Evolutionary conservation across 805 yeast species (phyloP), one percentile per base, ranked within the genome.

Genomic region (Metschnikowia picachoensis): DNA sequence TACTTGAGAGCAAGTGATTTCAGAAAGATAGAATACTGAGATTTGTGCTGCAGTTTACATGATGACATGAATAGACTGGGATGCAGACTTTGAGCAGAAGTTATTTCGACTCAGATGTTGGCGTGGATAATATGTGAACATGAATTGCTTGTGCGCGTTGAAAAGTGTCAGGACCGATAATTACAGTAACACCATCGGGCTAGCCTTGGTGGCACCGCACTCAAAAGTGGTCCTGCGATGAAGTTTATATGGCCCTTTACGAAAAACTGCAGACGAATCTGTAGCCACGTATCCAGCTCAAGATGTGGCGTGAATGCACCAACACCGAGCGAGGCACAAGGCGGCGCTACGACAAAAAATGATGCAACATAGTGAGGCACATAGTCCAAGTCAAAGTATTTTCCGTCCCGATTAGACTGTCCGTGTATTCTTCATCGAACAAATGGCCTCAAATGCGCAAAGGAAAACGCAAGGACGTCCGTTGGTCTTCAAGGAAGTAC

Each of bases 311-410:
- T 45, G 42, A 46, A 49, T 28, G 48, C 51, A 52, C 48, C 55
- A 39, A 52, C 64, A 59, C 67, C 75, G 76, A 72, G 76, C 76
- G 75, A 70, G 76, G 76, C 68, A 71, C 64, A 63, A 68, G 76
- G 76, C 75, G 50, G 38, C n/a, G 38, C 30, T 41, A 35, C 44
- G 14, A 11, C 44, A n/a, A 9, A 25, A 32, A 32, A 4, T 20
- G 25, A 7, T 20, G 25, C 25, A 20, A 7, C 25, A 20, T 20
- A 20, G 25, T 20, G 25, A 20, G 7, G 25, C 25, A 7, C 7
- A 20, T 5, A 5, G 25, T 20, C 25, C n/a, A 17, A 32, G 25
- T 20, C 25, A 5, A 17, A 32, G n/a, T 32, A 14, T 9, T 32
- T 12, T 32, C 15, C 11, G 27, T n/a, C 5, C 10, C 2, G 13